Base-by-base conservation (phyloP, 352 stramenopile genomes). In the Pythium dissotocum region DNA sequence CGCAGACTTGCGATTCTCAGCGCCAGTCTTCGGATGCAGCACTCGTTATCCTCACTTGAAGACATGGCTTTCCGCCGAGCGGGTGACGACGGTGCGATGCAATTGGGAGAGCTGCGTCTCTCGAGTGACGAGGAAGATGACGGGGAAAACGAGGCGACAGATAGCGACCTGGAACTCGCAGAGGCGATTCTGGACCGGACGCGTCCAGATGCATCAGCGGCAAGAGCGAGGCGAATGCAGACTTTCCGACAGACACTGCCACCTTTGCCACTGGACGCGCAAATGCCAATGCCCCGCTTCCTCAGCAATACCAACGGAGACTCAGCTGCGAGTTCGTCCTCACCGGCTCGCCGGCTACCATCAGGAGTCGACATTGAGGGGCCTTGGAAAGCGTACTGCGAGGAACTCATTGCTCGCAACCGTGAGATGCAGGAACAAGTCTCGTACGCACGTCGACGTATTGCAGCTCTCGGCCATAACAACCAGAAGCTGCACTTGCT, bases 401-500 rank as follows among this genome's bases (percentile, higher is more conserved):
- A 91, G 59, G 83, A 94, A 42, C 58, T 94, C 6, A 85, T 88
- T 40, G 68, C 78, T 48, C 79, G 83, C 18, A 91, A 94, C 70
- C 79, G 84, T 44, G 82, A 92, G 52, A 84, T 92, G 79, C 82
- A 92, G 36, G 79, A 91, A 58, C 86, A 94, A 67, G 70, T 90
- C n/a, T 64, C 83, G 26, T 80, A 86, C 48, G 79, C 79, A 4
- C 77, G 86, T 14, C 75, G 76, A 12, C 76, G 84, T 14, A 85
- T 92, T 59, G 80, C 88, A 4, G 82, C 90, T 40, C 60, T 93
- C 28, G 87, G 79, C 21, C 85, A 90, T 73, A 89, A 90, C 65
- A 94, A 93, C 58, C 84, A 93, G 60, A 93, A 95, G 51, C 69
- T 95, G 24, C 83, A 95, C 48, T 71, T 93, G 48, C 75, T 95